Conservation (phyloP, 441 rosid genomes). For the Francoa sonchifolia region DNA sequence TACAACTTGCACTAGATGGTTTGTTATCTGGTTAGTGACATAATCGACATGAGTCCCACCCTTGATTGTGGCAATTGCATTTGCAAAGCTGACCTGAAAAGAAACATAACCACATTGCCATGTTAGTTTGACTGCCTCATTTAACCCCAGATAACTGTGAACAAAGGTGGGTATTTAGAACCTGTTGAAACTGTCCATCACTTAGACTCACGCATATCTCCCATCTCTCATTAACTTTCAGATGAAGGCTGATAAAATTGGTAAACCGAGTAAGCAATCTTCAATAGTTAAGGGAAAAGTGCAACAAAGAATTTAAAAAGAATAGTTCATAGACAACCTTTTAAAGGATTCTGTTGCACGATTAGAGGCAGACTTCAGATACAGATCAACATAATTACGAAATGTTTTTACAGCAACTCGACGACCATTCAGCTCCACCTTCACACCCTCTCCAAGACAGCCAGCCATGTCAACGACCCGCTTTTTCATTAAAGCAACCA, state of each 20-base stretch:
- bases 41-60: slow-evolving; percentile 98
- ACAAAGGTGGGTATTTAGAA: slow-evolving; percentile 8
- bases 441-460: slow-evolving; percentile 86
- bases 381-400: slow-evolving; percentile 61
- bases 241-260: slow-evolving; percentile 39
- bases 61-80: slow-evolving; percentile 76
- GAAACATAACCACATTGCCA: not conserved
- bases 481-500: slow-evolving; percentile 82
- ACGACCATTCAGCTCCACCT: slow-evolving; percentile 73
- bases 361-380: slow-evolving; percentile 42
- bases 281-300: not conserved
- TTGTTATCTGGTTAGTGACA: slow-evolving; percentile 73
- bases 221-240: slow-evolving; percentile 75
- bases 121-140: not conserved
- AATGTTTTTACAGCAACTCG: slow-evolving; percentile 66
- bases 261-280: slow-evolving; percentile 3
- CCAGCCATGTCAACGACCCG: slow-evolving; percentile 89
- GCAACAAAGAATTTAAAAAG: not conserved
- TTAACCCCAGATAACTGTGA: not conserved
- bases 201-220: slow-evolving; percentile 70
- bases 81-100: slow-evolving; percentile 86
- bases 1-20: slow-evolving; percentile 51
- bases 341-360: slow-evolving; percentile 26
- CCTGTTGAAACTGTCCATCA: slow-evolving; percentile 98
- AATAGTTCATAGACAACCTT: slow-evolving; percentile 26